Conservation (phyloP, 2,329 filamentous ascomycete genomes). For the Emergomyces africanus region DNA sequence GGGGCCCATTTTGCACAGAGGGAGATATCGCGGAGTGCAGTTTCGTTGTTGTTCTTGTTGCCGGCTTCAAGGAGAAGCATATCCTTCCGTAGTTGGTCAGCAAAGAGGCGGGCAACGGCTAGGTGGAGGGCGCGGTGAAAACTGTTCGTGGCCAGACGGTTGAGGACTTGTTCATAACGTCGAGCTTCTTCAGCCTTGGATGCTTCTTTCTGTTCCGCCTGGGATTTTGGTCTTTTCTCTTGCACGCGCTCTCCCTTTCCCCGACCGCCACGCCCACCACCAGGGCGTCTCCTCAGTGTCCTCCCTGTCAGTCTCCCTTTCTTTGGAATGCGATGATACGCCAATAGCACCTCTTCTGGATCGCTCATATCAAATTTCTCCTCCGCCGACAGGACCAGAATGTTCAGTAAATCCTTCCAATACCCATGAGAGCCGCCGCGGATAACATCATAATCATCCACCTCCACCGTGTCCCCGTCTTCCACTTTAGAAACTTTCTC, state of each 20-base stretch:
- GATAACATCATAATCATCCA: conserved; percentile 33
- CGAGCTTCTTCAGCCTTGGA: conserved; percentile 20
- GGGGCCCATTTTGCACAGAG: conserved; percentile 51
- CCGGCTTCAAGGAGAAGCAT: conserved; percentile 28
- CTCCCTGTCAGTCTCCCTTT: neutral
- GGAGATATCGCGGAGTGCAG: conserved; percentile 36
- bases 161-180: conserved; percentile 32
- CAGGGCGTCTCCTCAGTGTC: neutral
- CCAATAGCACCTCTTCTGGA: conserved; percentile 31
- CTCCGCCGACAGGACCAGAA: conserved; percentile 41
- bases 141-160: conserved; percentile 30
- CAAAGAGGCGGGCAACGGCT: conserved; percentile 43
- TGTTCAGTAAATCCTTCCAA: conserved; percentile 50
- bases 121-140: conserved; percentile 43
- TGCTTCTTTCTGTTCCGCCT: neutral
- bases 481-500: conserved; percentile 15
- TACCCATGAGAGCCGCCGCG: conserved; percentile 46
- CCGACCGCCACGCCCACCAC: conserved; percentile 12
- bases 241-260: neutral
- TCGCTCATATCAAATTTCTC: conserved; percentile 33
- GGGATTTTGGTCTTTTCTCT: neutral
- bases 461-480: conserved; percentile 14
- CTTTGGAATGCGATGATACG: conserved; percentile 2
- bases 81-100: conserved; percentile 41
- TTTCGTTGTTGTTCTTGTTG: conserved; percentile 20